phyloP scores from a whole-genome alignment of 2,329 filamentous ascomycete genomes.

The Aspergillus tanneri region DNA sequence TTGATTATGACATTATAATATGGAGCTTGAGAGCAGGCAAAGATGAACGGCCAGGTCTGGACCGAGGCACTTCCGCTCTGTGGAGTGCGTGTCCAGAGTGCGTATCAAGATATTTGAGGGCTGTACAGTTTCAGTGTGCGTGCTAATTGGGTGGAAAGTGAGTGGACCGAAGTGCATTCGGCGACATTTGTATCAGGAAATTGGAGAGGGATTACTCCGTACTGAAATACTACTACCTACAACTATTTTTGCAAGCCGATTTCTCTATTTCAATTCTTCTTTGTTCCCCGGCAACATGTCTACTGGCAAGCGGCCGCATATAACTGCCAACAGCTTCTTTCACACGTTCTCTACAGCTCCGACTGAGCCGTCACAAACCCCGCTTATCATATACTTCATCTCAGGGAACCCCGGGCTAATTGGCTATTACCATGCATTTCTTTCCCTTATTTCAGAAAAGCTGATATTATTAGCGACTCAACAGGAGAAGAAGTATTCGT shows the following conservation, averaged over 20 bases:
- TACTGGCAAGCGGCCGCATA: conserved; percentile 16
- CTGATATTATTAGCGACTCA: conserved; percentile 6
- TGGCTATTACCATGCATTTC: conserved; percentile 49
- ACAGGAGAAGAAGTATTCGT: conserved; percentile 5
- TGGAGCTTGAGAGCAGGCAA: too few relatives aligned
- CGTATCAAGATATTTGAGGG: too few relatives aligned
- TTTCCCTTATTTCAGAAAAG: conserved; percentile 37
- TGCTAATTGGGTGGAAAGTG: too few relatives aligned
- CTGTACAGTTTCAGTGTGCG: too few relatives aligned
- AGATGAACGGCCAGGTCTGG: neutral
- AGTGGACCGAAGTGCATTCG: too few relatives aligned
- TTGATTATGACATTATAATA: neutral
- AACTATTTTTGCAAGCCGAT: neutral
- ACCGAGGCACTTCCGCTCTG: neutral
- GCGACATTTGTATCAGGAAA: too few relatives aligned
- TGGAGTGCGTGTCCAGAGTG: too few relatives aligned
- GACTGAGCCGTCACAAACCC: conserved; percentile 2
- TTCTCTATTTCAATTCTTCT: neutral
- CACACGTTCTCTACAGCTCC: conserved; percentile 21
- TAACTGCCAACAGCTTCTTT: conserved; percentile 35
- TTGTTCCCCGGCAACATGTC: neutral
- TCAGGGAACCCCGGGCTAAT: conserved; percentile 54
- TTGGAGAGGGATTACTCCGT: too few relatives aligned
- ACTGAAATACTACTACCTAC: too few relatives aligned
- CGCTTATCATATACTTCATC: conserved; percentile 46